phyloP scores from a whole-genome alignment of 257 asterid species.

The Scutellaria minor region DNA sequence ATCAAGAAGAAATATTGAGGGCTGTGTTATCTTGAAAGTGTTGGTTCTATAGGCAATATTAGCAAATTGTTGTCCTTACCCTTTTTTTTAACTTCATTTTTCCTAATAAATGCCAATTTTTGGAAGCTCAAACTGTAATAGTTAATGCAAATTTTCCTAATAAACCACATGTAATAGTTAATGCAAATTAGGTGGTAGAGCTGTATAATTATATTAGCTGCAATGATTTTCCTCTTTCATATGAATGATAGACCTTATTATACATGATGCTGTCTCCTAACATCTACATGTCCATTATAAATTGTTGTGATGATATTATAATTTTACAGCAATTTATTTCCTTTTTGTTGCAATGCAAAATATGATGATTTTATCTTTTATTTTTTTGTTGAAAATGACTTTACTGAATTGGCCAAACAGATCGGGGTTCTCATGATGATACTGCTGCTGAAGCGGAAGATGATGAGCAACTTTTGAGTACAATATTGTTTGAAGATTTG shows the following conservation, averaged over 20 bases:
- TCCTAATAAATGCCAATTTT: not conserved
- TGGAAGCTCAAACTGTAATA: constrained; percentile 18
- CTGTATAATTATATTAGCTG: constrained; percentile 1
- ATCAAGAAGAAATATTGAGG: not conserved
- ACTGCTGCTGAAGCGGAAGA: constrained; percentile 56
- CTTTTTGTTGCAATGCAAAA: constrained; percentile 8
- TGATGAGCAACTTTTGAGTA: constrained; percentile 85
- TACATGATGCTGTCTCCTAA: not conserved
- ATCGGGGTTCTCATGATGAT: constrained; percentile 41
- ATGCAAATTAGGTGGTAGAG: constrained; percentile 28
- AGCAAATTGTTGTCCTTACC: not conserved
- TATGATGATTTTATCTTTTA: constrained; percentile 14
- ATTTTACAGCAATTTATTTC: constrained; percentile 2
- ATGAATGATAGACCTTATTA: constrained; percentile 15
- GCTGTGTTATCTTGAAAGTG: not conserved
- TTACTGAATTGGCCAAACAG: constrained; percentile 45
- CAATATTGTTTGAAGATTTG: constrained; percentile 82
- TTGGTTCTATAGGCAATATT: not conserved
- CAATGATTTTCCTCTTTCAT: not conserved
- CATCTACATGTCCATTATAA: not conserved
- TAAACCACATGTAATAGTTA: not conserved
- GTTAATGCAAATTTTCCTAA: constrained; percentile 20
- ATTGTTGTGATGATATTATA: constrained; percentile 5
- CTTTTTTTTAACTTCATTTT: not conserved
- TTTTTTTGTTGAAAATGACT: constrained; percentile 33